Percentiles rank a stretch among this genome's conserved stretches.
These are phyloP conservation scores for Naematelia encephala DNA, from an alignment of 768 basidiomycete genomes.

Conservation along the genomic window DNA sequence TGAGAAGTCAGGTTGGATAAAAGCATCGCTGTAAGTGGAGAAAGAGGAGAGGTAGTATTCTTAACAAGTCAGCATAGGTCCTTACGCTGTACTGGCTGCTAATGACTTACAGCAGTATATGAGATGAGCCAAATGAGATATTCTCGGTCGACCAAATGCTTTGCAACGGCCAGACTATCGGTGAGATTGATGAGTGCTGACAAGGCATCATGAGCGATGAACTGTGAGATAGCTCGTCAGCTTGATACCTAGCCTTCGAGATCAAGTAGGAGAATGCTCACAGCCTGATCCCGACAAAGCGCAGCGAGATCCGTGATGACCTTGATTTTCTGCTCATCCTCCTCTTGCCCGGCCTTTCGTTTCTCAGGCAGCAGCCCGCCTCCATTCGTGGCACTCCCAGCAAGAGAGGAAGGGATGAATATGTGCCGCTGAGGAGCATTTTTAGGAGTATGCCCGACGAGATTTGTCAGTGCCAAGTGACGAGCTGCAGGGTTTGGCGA, in stretches of 20 bases:
- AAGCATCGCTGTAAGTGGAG: constrained; percentile 94
- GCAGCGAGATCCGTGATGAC: constrained; percentile 72
- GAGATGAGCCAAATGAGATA: constrained; percentile 81
- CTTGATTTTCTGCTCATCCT: constrained; percentile 59
- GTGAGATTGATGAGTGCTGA: constrained; percentile 90
- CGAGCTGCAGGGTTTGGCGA: constrained; percentile 84
- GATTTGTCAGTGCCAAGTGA: constrained; percentile 76
- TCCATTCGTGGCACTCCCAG: constrained; percentile 10
- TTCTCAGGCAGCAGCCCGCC: constrained; percentile 26
- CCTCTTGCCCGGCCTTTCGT: constrained; percentile 31
- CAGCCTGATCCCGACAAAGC: constrained; percentile 83
- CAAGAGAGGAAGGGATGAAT: constrained; percentile 60
- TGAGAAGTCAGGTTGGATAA: constrained; percentile 88
- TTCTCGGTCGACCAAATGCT: constrained; percentile 64
- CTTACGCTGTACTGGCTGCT: too few species aligned
- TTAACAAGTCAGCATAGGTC: constrained; percentile 46
- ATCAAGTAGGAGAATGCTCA: constrained; percentile 51
- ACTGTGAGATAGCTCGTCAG: constrained; percentile 54
- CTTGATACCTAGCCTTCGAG: too few species aligned
- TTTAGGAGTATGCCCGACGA: constrained; percentile 73
- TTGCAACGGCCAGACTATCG: constrained; percentile 68
- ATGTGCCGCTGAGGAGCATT: constrained; percentile 69
- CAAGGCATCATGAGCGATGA: constrained; percentile 90
- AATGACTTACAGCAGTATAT: constrained; percentile 75
- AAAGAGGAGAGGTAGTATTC: constrained; percentile 86